Percentiles rank a stretch among this genome's conserved stretches.
phyloP scores from a whole-genome alignment of 2,329 filamentous ascomycete species.

The Stagonosporopsis cucurbitacearum region DNA sequence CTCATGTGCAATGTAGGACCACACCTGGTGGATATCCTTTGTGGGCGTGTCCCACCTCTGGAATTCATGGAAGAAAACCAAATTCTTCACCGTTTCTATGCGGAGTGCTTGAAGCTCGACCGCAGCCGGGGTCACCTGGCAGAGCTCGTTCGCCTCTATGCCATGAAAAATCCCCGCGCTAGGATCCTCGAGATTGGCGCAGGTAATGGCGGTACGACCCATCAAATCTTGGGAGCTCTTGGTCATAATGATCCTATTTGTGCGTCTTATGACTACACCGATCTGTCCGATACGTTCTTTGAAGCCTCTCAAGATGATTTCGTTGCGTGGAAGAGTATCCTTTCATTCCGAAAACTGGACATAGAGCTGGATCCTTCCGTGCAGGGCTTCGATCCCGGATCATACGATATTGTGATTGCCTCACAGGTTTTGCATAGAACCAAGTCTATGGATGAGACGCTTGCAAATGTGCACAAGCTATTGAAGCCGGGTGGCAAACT shows the following conservation, averaged over 20 bases:
- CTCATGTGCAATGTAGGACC: slow-evolving; percentile 10
- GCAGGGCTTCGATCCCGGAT: slow-evolving; percentile 27
- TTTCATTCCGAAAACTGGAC: slow-evolving; percentile 30
- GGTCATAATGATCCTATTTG: not conserved
- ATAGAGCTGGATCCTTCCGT: slow-evolving; percentile 26
- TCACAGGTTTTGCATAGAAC: slow-evolving; percentile 42
- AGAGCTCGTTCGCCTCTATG: slow-evolving; percentile 2
- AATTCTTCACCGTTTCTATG: slow-evolving; percentile 2
- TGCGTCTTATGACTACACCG: slow-evolving; percentile 27
- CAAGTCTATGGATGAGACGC: slow-evolving; percentile 24
- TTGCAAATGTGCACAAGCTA: slow-evolving; percentile 33
- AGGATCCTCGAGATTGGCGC: slow-evolving; percentile 25
- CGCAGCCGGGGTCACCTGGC: slow-evolving; percentile 7
- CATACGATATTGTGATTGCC: slow-evolving; percentile 41
- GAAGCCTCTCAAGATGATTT: slow-evolving; percentile 21
- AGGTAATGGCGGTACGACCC: slow-evolving; percentile 24
- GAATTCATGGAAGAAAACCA: slow-evolving; percentile 5
- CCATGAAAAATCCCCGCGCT: slow-evolving; percentile 1
- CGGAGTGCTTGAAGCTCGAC: slow-evolving; percentile 8
- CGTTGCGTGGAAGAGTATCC: slow-evolving; percentile 3
- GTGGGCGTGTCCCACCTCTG: slow-evolving; percentile 1
- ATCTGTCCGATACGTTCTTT: slow-evolving; percentile 29
- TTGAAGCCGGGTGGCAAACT: slow-evolving; percentile 55
- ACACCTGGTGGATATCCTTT: slow-evolving; percentile 5
- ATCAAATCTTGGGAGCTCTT: slow-evolving; percentile 16